Evolutionary conservation across 2,329 filamentous ascomycete species (phyloP).

Genomic region (Scedosporium apiospermum): DNA sequence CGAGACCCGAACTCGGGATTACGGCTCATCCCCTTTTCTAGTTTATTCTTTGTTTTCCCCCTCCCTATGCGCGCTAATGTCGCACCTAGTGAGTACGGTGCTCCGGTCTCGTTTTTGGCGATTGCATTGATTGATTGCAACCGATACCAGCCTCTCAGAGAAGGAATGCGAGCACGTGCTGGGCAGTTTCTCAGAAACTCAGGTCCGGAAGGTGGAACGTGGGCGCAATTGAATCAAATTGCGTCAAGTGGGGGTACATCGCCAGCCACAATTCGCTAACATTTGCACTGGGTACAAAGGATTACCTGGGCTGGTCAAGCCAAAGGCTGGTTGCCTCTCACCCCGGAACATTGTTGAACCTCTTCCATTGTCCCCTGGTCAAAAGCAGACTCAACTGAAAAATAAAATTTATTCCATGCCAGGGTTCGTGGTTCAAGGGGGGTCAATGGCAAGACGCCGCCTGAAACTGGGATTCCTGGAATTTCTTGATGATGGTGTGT

Average conservation of each 20-base stretch:
- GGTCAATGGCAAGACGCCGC: too few species aligned
- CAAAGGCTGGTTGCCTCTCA: background rate
- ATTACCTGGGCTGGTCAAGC: background rate
- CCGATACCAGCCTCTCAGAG: background rate
- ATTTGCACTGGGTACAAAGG: background rate
- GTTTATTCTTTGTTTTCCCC: too few species aligned
- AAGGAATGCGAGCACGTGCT: background rate
- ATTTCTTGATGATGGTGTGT: too few species aligned
- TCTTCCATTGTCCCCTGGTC: too few species aligned
- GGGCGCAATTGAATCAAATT: background rate
- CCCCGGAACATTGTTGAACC: too few species aligned
- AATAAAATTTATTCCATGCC: too few species aligned
- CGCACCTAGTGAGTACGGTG: background rate
- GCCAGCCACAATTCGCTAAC: background rate
- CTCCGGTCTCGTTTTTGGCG: background rate
- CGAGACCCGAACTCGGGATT: too few species aligned
- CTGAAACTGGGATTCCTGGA: too few species aligned
- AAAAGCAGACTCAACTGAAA: too few species aligned
- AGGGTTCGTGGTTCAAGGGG: too few species aligned
- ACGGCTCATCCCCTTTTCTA: too few species aligned
- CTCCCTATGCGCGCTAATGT: background rate
- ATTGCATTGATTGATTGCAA: background rate
- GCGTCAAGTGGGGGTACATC: background rate
- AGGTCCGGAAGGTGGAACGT: background rate
- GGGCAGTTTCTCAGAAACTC: background rate